These are phyloP conservation scores for Eleusine indica DNA, from an alignment of 176 grass and related monocot genomes.

Conservation along the genomic window DNA sequence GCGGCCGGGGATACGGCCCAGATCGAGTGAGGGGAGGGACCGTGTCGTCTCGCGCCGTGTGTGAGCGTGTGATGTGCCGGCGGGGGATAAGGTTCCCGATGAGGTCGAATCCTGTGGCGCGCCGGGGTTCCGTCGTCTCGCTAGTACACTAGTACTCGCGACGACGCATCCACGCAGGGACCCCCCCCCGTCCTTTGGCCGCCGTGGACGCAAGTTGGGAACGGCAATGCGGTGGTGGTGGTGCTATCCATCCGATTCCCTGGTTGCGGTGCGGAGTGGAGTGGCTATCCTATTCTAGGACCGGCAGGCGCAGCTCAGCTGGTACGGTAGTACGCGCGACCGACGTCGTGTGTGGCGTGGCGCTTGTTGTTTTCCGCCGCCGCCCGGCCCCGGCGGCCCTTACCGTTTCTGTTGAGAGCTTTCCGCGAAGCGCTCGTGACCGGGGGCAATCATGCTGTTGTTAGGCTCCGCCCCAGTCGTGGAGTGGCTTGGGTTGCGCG, in stretches of 20 bases:
- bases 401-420: not conserved
- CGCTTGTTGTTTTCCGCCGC: not conserved
- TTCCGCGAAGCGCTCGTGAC: constrained; percentile 8
- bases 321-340: not conserved
- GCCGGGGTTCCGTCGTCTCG: not conserved
- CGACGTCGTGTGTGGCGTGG: not conserved
- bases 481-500: not conserved
- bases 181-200: not conserved
- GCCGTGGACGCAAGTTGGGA: not conserved
- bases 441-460: not conserved
- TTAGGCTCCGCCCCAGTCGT: not conserved
- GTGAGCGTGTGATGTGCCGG: not conserved
- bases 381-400: not conserved
- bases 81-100: constrained; percentile 42
- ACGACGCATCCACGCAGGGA: too few relatives aligned
- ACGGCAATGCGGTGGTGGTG: not conserved
- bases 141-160: too few relatives aligned
- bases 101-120: constrained; percentile 23
- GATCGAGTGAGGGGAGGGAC: not conserved
- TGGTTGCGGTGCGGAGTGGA: not conserved
- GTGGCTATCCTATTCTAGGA: constrained; percentile 45
- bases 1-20: not conserved
- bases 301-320: not conserved
- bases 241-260: not conserved
- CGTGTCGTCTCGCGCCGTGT: not conserved